Evolutionary conservation across 1,284 basidiomycete genomes (phyloP).

Genomic region (Cutaneotrichosporon sp.): DNA sequence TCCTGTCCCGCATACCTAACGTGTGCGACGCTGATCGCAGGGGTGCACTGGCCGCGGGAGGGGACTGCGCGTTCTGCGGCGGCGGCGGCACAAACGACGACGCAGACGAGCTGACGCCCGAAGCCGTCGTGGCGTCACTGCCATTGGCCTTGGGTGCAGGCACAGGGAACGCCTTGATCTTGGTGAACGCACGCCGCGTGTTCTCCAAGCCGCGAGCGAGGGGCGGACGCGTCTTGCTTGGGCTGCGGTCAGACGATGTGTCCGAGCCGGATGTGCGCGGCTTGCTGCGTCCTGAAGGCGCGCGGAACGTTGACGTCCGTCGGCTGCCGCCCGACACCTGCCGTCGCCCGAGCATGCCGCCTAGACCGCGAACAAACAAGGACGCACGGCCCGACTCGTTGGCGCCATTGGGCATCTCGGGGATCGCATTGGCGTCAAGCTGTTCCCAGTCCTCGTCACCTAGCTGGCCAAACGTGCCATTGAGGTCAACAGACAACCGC

Average conservation of each 20-base stretch:
- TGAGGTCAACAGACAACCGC: slow-evolving; percentile 35
- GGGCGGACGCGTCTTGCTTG: slow-evolving; percentile 9
- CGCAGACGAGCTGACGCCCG: neutral
- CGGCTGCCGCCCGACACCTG: slow-evolving; percentile 22
- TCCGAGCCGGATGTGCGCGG: slow-evolving; percentile 16
- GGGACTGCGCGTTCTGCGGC: slow-evolving; percentile 2
- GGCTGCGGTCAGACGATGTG: slow-evolving; percentile 8
- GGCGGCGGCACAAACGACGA: slow-evolving; percentile 9
- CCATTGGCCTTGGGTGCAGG: neutral
- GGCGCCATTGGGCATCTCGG: slow-evolving; percentile 27
- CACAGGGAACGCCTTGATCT: slow-evolving; percentile 34
- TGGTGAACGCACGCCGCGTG: slow-evolving; percentile 29
- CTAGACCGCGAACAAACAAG: slow-evolving; percentile 20
- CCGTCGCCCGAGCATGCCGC: slow-evolving; percentile 25
- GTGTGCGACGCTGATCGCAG: neutral
- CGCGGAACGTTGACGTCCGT: slow-evolving; percentile 10
- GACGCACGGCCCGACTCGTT: slow-evolving; percentile 15
- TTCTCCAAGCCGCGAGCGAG: slow-evolving; percentile 25
- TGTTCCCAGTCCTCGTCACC: slow-evolving; percentile 40
- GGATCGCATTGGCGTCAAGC: slow-evolving; percentile 14
- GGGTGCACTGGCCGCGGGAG: neutral
- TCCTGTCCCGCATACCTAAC: neutral
- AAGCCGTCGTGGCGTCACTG: too few species aligned
- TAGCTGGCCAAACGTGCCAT: slow-evolving; percentile 31
- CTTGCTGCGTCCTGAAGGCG: slow-evolving; percentile 16